Percentiles rank a stretch among this genome's conserved stretches.
Conservation (phyloP, 108 stramenopile species). For the Nitzschia palea region DNA sequence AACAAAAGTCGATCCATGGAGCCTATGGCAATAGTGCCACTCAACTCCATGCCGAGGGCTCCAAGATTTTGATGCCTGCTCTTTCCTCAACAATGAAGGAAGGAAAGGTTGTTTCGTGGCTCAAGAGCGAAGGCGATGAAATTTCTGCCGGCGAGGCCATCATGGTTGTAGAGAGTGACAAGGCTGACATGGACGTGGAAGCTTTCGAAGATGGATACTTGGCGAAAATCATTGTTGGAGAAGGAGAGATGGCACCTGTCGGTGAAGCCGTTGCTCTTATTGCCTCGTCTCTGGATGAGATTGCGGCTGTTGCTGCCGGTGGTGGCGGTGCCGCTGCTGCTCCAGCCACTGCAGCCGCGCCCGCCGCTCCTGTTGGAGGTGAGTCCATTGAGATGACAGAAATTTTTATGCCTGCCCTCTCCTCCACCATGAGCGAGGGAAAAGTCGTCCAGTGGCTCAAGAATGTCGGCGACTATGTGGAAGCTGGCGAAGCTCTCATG, state of each 20-base stretch:
- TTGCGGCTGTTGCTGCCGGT: slow-evolving; percentile 57
- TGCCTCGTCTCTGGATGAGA: slow-evolving; percentile 61
- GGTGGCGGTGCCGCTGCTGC: slow-evolving; percentile 36
- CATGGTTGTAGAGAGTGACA: slow-evolving; percentile 92
- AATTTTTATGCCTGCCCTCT: slow-evolving; percentile 88
- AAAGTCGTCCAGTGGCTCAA: slow-evolving; percentile 90
- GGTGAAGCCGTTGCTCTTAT: slow-evolving; percentile 85
- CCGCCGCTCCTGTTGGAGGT: slow-evolving; percentile 42
- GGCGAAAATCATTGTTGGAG: slow-evolving; percentile 84
- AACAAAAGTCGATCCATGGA: slow-evolving; percentile 6
- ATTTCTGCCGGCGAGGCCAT: slow-evolving; percentile 88
- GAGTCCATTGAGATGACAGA: slow-evolving; percentile 50
- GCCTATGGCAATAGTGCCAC: slow-evolving; percentile 5
- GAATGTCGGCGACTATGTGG: slow-evolving; percentile 72
- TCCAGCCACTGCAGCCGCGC: slow-evolving; percentile 8
- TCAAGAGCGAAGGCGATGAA: slow-evolving; percentile 91
- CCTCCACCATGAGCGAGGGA: slow-evolving; percentile 91
- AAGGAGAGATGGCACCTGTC: slow-evolving; percentile 78
- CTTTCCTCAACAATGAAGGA: slow-evolving; percentile 97
- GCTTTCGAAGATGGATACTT: slow-evolving; percentile 90
- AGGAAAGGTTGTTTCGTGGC: slow-evolving; percentile 94
- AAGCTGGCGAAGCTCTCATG: slow-evolving; percentile 84
- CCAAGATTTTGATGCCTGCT: slow-evolving; percentile 94
- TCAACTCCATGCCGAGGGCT: slow-evolving; percentile 53
- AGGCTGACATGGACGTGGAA: slow-evolving; percentile 91